Percentiles rank a stretch among this genome's conserved stretches.
phyloP scores from a whole-genome alignment of 1,284 basidiomycete genomes.

The Ceratobasidium sp. region DNA sequence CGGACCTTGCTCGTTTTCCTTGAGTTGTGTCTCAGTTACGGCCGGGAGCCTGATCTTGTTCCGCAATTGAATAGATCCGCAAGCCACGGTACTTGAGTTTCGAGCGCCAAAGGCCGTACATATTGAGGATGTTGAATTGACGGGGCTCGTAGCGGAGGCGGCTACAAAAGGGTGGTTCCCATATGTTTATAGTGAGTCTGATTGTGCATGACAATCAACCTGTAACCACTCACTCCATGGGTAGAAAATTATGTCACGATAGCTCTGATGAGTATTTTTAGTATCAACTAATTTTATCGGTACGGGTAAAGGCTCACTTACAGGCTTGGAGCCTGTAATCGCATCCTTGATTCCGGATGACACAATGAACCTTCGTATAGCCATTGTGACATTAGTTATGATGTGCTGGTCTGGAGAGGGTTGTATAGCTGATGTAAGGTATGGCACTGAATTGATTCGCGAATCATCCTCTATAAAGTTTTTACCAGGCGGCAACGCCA shows the following conservation, averaged over 20 bases:
- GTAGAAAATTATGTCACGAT: neutral
- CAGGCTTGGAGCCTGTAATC: conserved; percentile 17
- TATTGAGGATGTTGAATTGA: too few species aligned
- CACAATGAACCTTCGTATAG: conserved; percentile 11
- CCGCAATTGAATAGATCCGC: neutral
- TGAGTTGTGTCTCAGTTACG: neutral
- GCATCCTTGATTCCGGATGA: conserved; percentile 14
- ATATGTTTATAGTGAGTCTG: neutral
- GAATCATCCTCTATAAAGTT: neutral
- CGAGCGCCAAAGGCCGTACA: neutral
- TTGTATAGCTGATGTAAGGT: conserved; percentile 2
- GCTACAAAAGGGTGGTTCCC: too few species aligned
- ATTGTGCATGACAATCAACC: too few species aligned
- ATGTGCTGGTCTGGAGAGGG: neutral
- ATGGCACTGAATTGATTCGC: neutral
- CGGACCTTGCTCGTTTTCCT: neutral
- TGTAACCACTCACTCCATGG: neutral
- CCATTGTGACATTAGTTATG: neutral
- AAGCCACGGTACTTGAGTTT: neutral
- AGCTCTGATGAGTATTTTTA: neutral
- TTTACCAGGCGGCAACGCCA: too few species aligned
- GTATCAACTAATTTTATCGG: too few species aligned
- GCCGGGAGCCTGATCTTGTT: too few species aligned
- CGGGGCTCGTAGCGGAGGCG: too few species aligned
- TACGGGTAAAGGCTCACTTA: neutral